Conservation (phyloP, 148 eudicot genomes). For the Chenopodium formosanum region DNA sequence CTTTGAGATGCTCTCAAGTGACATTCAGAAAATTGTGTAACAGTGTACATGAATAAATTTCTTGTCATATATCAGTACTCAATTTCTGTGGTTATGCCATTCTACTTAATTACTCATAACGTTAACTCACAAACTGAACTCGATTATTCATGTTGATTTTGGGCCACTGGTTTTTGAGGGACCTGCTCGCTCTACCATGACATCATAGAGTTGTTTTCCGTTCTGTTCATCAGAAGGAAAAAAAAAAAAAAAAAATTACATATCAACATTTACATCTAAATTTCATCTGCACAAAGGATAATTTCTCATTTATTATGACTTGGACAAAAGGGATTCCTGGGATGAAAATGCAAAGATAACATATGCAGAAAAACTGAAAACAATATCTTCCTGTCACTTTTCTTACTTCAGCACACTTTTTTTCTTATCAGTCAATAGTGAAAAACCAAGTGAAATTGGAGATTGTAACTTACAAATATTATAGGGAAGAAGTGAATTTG, state of each 20-base stretch:
- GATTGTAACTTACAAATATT: constrained; percentile 72
- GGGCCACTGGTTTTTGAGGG: constrained; percentile 85
- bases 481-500: constrained; percentile 94
- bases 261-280: too few species aligned
- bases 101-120: not conserved
- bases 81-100: constrained; percentile 25
- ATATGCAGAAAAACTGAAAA: not conserved
- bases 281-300: too few species aligned
- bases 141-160: constrained; percentile 19
- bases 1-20: not conserved
- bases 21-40: not conserved
- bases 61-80: constrained; percentile 1
- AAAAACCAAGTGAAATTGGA: not conserved
- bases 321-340: too few species aligned
- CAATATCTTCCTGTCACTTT: not conserved
- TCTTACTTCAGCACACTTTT: not conserved
- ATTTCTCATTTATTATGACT: too few species aligned
- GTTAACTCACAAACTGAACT: not conserved
- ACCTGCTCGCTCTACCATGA: constrained; percentile 94
- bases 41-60: not conserved
- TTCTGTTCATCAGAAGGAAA: constrained; percentile 45
- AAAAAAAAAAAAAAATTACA: too few species aligned
- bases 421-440: not conserved
- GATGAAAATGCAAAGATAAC: not conserved
- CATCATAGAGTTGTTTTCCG: constrained; percentile 93